Base-by-base conservation (phyloP, 768 basidiomycete species). In the Leccinellum luteum region DNA sequence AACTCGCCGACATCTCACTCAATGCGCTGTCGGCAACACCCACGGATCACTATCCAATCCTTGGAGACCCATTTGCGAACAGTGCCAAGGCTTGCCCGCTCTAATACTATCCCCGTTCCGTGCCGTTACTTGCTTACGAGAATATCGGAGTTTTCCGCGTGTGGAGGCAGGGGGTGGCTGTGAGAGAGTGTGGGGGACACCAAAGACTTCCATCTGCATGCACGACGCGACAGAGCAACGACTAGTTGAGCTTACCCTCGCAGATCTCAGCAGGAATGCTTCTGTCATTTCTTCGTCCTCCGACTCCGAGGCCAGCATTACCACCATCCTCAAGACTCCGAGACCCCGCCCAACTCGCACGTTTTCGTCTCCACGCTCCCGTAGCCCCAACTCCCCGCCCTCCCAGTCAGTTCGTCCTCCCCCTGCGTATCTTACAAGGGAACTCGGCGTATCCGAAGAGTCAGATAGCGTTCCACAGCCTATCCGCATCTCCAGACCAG, bases 211-310 rank as follows among this genome's bases (percentile, higher is more conserved):
- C 31, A 12, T 31, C 41, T 41, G 41, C 41, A 41, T 41, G 41
- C 41, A 19, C 41, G 41, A 41, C 41, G n/a, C 19, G 35, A 38
- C 35, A 15, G 21, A 28, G 28, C 61, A 34, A 7, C 19, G 38
- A 13, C 30, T 41, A 50, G n/a, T n/a, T n/a, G 52, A 32, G 23
- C 65, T 63, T 3, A 74, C 77, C 0, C 75, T 90, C 56, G 83
- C 85, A 50, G 84, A 86, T 68, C 79, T 90, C 51, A 86, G 85
- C 75, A 81, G 89, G 69, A 89, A 89, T 75, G 79, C 88, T 1
- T 89, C 88, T 13, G 89, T 87, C 68, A 87, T 90, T 56, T 89
- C 83, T 3, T 80, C 87, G 0, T 83, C 79, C 43, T 85, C 84
- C 59, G 81, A 78, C 66, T 85, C 85, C 35, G 80, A 81, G 15